A percentile compares a stretch with the other conserved stretches of the same genome.
These are phyloP conservation scores for Hypoxylon crocopeplum DNA, from an alignment of 495 filamentous ascomycete genomes.

Conservation along the genomic window DNA sequence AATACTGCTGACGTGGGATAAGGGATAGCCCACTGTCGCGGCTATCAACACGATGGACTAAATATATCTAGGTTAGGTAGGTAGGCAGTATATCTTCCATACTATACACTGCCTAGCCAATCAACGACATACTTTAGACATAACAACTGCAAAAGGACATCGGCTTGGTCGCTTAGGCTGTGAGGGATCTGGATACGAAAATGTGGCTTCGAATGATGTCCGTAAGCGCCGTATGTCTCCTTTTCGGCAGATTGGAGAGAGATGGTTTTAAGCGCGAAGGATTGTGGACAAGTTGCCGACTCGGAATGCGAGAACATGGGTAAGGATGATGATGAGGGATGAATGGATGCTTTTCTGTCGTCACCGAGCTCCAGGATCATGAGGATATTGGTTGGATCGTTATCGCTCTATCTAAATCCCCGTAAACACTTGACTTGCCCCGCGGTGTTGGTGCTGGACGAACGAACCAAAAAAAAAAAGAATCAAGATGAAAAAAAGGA, in stretches of 20 bases:
- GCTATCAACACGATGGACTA: slow-evolving; percentile 4
- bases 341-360: neutral
- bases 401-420: slow-evolving; percentile 8
- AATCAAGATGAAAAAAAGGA: neutral
- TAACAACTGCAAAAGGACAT: too few species aligned
- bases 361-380: neutral
- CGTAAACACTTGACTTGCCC: slow-evolving; percentile 3
- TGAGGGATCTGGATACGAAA: slow-evolving; percentile 3
- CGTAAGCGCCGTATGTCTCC: slow-evolving; percentile 7
- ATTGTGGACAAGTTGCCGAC: slow-evolving; percentile 13
- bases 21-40: slow-evolving; percentile 1
- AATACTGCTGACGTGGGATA: slow-evolving; percentile 22
- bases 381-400: neutral
- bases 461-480: neutral
- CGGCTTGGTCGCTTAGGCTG: neutral
- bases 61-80: too few species aligned
- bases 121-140: neutral
- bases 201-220: slow-evolving; percentile 8
- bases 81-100: neutral
- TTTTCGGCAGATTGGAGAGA: slow-evolving; percentile 8
- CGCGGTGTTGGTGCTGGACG: slow-evolving; percentile 8
- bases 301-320: too few species aligned
- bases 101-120: neutral
- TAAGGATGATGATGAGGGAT: neutral
- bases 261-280: slow-evolving; percentile 8